Evolutionary conservation across 352 stramenopile species (phyloP).

Genomic region (Phytopythium boreale): DNA sequence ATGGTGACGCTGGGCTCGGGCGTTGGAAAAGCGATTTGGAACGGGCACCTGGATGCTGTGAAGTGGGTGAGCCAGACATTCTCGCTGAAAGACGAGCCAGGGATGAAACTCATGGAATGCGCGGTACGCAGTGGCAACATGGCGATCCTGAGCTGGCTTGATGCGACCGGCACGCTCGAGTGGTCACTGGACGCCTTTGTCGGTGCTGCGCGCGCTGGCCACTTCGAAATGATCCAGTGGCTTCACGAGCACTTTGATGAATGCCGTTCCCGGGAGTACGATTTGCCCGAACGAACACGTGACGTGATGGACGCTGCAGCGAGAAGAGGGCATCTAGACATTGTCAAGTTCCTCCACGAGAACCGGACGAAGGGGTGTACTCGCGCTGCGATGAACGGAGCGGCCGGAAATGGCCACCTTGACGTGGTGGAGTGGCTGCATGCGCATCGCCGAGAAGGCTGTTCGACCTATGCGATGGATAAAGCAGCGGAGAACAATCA

Average conservation of each 20-base stretch:
- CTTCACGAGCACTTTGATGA: neutral
- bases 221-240: neutral
- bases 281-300: neutral
- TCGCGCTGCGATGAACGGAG: conserved; percentile 19
- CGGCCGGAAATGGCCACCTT: neutral
- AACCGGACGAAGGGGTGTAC: conserved; percentile 1
- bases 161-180: neutral
- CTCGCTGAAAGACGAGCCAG: neutral
- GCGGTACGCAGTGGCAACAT: neutral
- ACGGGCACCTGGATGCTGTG: neutral
- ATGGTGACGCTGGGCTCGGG: neutral
- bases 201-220: neutral
- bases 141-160: neutral
- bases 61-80: neutral
- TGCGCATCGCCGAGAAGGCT: neutral
- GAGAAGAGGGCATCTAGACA: neutral
- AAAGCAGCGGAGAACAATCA: neutral
- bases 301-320: neutral
- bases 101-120: neutral
- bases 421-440: conserved; percentile 1
- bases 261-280: neutral
- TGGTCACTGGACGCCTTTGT: neutral
- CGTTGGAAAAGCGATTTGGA: neutral
- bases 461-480: neutral
- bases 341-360: conserved; percentile 1